Evolutionary conservation across 208 protist species (phyloP).

Genomic region (Leishmania lainsoni): DNA sequence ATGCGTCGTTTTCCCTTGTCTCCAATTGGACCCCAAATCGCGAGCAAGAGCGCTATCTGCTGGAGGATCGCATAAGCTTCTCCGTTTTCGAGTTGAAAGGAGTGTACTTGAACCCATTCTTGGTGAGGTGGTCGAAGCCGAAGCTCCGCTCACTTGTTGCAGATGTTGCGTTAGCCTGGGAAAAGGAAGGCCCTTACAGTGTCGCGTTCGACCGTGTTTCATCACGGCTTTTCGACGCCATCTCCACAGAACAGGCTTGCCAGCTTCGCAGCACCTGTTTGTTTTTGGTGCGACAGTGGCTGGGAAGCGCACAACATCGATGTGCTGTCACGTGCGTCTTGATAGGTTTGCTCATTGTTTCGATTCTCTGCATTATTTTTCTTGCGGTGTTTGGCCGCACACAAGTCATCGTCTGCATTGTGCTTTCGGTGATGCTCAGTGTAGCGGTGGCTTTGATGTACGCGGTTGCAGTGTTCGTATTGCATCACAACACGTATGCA

Average conservation of each 20-base stretch:
- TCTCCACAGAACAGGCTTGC: slow-evolving; percentile 49
- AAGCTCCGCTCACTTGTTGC: slow-evolving; percentile 37
- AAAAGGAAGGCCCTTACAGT: slow-evolving; percentile 41
- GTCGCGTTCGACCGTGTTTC: slow-evolving; percentile 53
- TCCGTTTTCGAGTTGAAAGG: slow-evolving; percentile 49
- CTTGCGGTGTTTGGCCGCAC: slow-evolving; percentile 36
- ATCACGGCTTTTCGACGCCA: slow-evolving; percentile 46
- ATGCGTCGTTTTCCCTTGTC: slow-evolving; percentile 22
- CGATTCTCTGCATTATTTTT: slow-evolving; percentile 48
- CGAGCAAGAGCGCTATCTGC: slow-evolving; percentile 28
- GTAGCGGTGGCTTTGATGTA: slow-evolving; percentile 34
- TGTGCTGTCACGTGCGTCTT: slow-evolving; percentile 14
- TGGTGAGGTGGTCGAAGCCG: slow-evolving; percentile 58
- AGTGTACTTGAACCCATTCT: slow-evolving; percentile 40
- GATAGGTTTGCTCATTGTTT: slow-evolving; percentile 17
- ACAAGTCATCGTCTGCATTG: slow-evolving; percentile 27
- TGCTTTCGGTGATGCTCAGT: slow-evolving; percentile 35
- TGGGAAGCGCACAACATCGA: slow-evolving; percentile 38
- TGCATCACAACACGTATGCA: slow-evolving; percentile 72
- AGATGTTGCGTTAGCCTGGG: slow-evolving; percentile 50
- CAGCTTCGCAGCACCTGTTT: slow-evolving; percentile 48
- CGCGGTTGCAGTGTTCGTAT: slow-evolving; percentile 34
- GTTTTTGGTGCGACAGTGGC: slow-evolving; percentile 43
- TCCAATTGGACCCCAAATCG: slow-evolving; percentile 24
- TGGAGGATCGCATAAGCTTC: slow-evolving; percentile 42